phyloP scores from a whole-genome alignment of 805 yeast species.

The Candida ponderosae region DNA sequence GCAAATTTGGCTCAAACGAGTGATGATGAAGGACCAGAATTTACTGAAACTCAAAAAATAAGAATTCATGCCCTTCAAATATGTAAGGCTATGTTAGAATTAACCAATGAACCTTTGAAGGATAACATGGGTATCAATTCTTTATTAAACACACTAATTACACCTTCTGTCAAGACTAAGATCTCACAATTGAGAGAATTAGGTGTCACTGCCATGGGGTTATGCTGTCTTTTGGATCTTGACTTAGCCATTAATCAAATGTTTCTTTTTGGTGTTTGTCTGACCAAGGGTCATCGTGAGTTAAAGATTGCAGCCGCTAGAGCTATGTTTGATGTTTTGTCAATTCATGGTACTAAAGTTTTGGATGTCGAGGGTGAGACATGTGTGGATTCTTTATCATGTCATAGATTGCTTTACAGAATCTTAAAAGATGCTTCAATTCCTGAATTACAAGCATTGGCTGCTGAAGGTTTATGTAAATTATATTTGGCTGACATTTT shows the following conservation, averaged over 20 bases:
- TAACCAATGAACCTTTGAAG: slow-evolving; percentile 55
- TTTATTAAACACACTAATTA: slow-evolving; percentile 65
- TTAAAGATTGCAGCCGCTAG: slow-evolving; percentile 57
- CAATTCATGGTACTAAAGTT: slow-evolving; percentile 67
- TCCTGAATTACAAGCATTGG: slow-evolving; percentile 66
- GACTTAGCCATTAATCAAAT: slow-evolving; percentile 58
- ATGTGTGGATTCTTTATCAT: slow-evolving; percentile 55
- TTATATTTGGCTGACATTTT: slow-evolving; percentile 71
- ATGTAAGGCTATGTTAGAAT: slow-evolving; percentile 61
- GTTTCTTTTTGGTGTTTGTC: slow-evolving; percentile 61
- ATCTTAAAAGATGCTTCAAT: slow-evolving; percentile 47
- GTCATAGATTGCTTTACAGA: slow-evolving; percentile 64
- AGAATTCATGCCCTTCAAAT: slow-evolving; percentile 58
- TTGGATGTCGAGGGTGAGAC: slow-evolving; percentile 49
- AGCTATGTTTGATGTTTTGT: slow-evolving; percentile 69
- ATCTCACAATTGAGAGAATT: slow-evolving; percentile 47
- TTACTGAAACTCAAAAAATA: slow-evolving; percentile 28
- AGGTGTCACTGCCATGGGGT: slow-evolving; percentile 71
- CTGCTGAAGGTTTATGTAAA: slow-evolving; percentile 85
- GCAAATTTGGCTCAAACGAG: slow-evolving; percentile 12
- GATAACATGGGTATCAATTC: slow-evolving; percentile 61
- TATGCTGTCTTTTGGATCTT: slow-evolving; percentile 67
- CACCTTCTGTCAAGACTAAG: slow-evolving; percentile 65
- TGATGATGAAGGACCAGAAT: slow-evolving; percentile 19
- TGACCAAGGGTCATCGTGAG: slow-evolving; percentile 56